Conservation (phyloP, 306 rosid genomes). For the Cucurbita moschata region DNA sequence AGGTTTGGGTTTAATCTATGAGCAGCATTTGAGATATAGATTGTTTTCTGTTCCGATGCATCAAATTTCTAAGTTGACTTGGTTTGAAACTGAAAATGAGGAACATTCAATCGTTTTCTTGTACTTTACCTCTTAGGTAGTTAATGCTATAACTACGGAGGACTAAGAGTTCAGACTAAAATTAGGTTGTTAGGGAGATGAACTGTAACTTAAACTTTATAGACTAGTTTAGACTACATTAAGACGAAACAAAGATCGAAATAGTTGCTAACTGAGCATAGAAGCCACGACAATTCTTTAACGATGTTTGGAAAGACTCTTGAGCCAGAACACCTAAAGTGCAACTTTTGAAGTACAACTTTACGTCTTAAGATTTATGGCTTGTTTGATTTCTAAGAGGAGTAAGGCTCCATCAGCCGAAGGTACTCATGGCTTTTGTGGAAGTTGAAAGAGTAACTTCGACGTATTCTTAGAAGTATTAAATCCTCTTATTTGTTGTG, state of each 20-base stretch:
- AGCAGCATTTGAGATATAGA: not conserved
- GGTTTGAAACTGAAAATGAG: not conserved
- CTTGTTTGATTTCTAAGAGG: not conserved
- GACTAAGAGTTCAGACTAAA: not conserved
- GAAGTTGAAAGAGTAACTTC: not conserved
- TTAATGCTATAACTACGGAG: not conserved
- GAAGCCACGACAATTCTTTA: not conserved
- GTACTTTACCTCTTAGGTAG: not conserved
- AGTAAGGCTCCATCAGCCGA: not conserved
- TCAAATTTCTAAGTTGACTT: not conserved
- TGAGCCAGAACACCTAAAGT: not conserved
- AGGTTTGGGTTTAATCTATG: not conserved
- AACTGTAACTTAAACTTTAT: not conserved
- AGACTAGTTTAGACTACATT: not conserved
- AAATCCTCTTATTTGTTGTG: not conserved
- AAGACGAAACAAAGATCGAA: not conserved
- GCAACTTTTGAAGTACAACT: not conserved
- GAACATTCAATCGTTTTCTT: not conserved
- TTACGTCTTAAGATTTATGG: not conserved
- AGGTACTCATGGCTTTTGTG: not conserved
- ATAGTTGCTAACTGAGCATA: not conserved
- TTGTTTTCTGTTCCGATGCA: not conserved
- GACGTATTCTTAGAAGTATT: not conserved
- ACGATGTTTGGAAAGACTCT: not conserved
- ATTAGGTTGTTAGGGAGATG: not conserved